These are phyloP conservation scores for Colletotrichum sp. DNA, from an alignment of 2,329 filamentous ascomycete genomes.

Conservation along the genomic window DNA sequence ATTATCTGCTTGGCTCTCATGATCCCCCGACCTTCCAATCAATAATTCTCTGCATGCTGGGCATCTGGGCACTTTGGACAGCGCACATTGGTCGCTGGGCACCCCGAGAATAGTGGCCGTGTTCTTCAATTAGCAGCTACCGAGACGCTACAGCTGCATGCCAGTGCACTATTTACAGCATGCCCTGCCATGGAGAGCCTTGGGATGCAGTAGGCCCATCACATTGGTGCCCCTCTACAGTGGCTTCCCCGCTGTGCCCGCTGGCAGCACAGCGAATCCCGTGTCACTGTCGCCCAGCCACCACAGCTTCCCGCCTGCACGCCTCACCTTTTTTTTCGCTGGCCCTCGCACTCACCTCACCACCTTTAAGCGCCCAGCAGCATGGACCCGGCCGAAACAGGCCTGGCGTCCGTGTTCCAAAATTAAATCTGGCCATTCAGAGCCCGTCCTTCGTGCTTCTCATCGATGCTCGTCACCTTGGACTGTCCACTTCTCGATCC, in stretches of 20 bases:
- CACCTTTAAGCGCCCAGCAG: conserved; percentile 20
- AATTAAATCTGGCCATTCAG: conserved; percentile 13
- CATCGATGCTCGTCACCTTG: conserved; percentile 1
- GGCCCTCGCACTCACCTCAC: not conserved
- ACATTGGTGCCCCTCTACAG: conserved; percentile 7
- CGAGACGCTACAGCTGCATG: not conserved
- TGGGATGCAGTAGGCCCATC: not conserved
- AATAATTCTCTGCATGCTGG: not conserved
- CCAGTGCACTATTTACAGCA: not conserved
- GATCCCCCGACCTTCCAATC: not conserved
- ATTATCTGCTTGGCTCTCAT: not conserved
- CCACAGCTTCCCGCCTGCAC: not conserved
- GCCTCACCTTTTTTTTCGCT: not conserved
- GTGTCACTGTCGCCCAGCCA: not conserved
- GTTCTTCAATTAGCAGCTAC: not conserved
- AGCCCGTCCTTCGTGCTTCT: not conserved
- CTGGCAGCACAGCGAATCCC: not conserved
- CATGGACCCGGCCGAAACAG: conserved; percentile 9
- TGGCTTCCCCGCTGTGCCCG: not conserved
- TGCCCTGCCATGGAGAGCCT: not conserved
- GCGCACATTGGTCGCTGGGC: not conserved
- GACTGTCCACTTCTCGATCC: conserved; percentile 11
- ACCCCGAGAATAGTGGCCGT: not conserved
- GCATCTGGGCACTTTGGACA: not conserved
- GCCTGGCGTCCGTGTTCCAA: conserved; percentile 17